Evolutionary conservation across 495 filamentous ascomycete genomes (phyloP), one percentile per base, ranked within the genome.

Genomic region (Sporormia fimetaria): DNA sequence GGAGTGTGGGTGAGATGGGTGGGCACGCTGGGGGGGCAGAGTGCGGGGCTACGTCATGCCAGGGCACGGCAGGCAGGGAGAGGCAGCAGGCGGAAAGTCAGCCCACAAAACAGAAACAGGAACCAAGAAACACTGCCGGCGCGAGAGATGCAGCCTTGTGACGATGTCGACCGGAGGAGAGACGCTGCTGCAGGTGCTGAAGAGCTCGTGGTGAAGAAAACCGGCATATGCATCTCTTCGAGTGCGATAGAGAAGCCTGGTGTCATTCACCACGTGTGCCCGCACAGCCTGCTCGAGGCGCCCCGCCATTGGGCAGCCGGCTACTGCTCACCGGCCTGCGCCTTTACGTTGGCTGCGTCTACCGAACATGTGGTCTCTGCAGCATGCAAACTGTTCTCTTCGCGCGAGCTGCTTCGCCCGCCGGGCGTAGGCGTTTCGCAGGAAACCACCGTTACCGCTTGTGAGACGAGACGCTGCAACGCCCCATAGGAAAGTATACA

Each of bases 1-100:
- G 16, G 9, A 34, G 29, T 35, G 42, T 31, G 33, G 42, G 24
- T 44, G 27, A 28, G 32, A 33, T 44, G 22, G 32, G 32, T 18
- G 21, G n/a, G 20, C 21, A 22, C 14, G 20, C 8, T 37, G 6
- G 18, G 7, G 4, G 21, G 17, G 25, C 10, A 29, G 12, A 29
- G 26, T 26, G 26, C 27, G 6, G 16, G 3, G 16, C n/a, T 31
- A 42, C 30, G 39, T 33, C 39, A 34, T 42, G 22, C 14, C n/a
- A n/a, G n/a, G n/a, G n/a, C n/a, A n/a, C n/a, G n/a, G n/a, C n/a
- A n/a, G n/a, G 6, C 25, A 12, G 14, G 27, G 26, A 12, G 37
- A 6, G 3, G 24, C 15, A 40, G 17, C 25, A 40, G 24, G 26
- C 25, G 37, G 25, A 25, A 40, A 12, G 37, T 22, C 21, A 9